These are phyloP conservation scores for Protea cynaroides DNA, from an alignment of 164 flowering plant species.

Conservation along the genomic window DNA sequence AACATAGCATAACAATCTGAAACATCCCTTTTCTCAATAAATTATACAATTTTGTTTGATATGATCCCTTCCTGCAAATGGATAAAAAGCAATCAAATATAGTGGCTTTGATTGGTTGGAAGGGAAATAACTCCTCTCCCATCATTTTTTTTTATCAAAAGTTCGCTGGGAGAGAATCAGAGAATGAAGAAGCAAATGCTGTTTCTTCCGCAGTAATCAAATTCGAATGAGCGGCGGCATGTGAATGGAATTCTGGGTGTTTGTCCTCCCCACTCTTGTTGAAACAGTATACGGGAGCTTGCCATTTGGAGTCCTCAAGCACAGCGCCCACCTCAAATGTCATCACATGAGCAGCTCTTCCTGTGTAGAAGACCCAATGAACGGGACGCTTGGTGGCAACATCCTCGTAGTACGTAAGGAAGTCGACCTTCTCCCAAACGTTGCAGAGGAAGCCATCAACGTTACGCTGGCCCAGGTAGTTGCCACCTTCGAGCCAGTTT, in stretches of 20 bases:
- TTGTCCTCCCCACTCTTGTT: slow-evolving; percentile 13
- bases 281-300: slow-evolving; percentile 79
- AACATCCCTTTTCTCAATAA: too few species aligned
- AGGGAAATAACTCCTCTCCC: too few species aligned
- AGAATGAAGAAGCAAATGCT: too few species aligned
- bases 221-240: background rate
- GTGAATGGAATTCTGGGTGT: background rate
- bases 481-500: slow-evolving; percentile 79
- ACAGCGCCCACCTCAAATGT: slow-evolving; percentile 78
- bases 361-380: slow-evolving; percentile 75
- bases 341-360: slow-evolving; percentile 71
- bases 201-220: background rate
- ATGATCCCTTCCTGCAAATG: too few species aligned
- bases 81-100: too few species aligned
- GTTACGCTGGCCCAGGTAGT: slow-evolving; percentile 48
- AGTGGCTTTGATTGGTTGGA: too few species aligned
- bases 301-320: slow-evolving; percentile 68
- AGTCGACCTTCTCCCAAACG: slow-evolving; percentile 79
- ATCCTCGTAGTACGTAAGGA: slow-evolving; percentile 78
- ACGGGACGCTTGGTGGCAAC: slow-evolving; percentile 66
- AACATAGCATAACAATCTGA: too few species aligned
- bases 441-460: slow-evolving; percentile 75
- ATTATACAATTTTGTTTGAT: too few species aligned
- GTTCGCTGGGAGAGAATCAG: too few species aligned
- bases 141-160: too few species aligned